A percentile compares a stretch with the other conserved stretches of the same genome.
phyloP scores from a whole-genome alignment of 2,329 filamentous ascomycete genomes.

The Exophiala mesophila region DNA sequence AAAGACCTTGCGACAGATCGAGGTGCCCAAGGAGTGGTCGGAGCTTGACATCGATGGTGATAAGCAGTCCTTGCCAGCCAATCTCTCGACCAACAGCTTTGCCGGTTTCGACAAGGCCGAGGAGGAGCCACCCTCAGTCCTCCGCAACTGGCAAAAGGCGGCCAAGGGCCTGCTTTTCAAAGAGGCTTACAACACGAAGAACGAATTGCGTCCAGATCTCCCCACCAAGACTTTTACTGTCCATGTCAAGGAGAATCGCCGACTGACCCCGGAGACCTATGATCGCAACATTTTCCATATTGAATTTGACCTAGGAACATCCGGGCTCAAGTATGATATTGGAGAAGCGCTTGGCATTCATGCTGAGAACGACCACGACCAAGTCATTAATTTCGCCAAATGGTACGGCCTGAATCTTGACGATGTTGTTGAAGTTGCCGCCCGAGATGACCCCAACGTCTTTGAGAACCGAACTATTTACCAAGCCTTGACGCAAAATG shows the following conservation, averaged over 20 bases:
- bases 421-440: constrained; percentile 85
- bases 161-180: constrained; percentile 90
- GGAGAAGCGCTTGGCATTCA: constrained; percentile 96
- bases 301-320: constrained; percentile 89
- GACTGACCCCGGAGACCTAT: constrained; percentile 80
- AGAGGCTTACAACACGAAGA: constrained; percentile 77
- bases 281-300: constrained; percentile 99
- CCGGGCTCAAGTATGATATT: constrained; percentile 92
- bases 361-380: constrained; percentile 78
- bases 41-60: constrained; percentile 59
- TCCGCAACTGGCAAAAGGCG: constrained; percentile 74
- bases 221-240: constrained; percentile 80
- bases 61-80: constrained; percentile 52
- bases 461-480: constrained; percentile 87
- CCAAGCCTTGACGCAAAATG: constrained; percentile 84
- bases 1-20: constrained; percentile 65
- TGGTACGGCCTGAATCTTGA: constrained; percentile 80
- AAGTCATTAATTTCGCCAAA: constrained; percentile 80
- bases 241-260: constrained; percentile 89
- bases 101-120: constrained; percentile 72
- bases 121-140: constrained; percentile 58
- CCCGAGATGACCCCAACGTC: constrained; percentile 67
- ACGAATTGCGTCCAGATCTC: constrained; percentile 75
- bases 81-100: constrained; percentile 77
- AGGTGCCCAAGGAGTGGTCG: constrained; percentile 75